A percentile compares a stretch with the other conserved stretches of the same genome.
Evolutionary conservation across 208 protist species (phyloP).

Genomic region (Trypanosoma congolense): DNA sequence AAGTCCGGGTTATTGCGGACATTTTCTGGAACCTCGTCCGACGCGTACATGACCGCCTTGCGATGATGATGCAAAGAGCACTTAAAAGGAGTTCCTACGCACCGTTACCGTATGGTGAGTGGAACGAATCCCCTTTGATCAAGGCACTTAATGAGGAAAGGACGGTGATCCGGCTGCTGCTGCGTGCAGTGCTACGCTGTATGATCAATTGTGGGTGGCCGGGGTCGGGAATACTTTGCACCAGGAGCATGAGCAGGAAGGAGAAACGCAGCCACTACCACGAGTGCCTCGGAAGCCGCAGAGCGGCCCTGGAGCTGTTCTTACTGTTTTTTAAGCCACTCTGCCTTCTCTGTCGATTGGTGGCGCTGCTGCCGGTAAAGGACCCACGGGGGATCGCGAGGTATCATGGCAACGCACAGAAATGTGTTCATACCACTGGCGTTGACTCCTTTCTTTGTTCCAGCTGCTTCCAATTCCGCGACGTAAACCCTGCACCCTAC

Average conservation of each 20-base stretch:
- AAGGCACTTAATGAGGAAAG: conserved; percentile 52
- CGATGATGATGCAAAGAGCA: conserved; percentile 37
- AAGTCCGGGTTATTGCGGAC: conserved; percentile 41
- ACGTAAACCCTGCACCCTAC: conserved; percentile 22
- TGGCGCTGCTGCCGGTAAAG: conserved; percentile 54
- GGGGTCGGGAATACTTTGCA: conserved; percentile 70
- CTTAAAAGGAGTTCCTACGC: too few relatives aligned
- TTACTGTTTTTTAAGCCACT: conserved; percentile 56
- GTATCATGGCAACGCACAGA: conserved; percentile 46
- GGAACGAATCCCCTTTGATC: conserved; percentile 26
- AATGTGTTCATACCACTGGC: conserved; percentile 37
- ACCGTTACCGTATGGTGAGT: conserved; percentile 11
- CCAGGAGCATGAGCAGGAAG: conserved; percentile 8
- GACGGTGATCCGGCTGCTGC: conserved; percentile 43
- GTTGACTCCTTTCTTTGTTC: conserved; percentile 46
- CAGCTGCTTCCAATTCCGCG: conserved; percentile 50
- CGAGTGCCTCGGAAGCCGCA: conserved; percentile 17
- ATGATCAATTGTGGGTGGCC: conserved; percentile 77
- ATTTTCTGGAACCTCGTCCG: conserved; percentile 48
- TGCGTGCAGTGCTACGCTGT: conserved; percentile 41
- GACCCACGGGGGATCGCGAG: conserved; percentile 35
- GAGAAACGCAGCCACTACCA: conserved; percentile 17
- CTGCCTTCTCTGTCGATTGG: conserved; percentile 52
- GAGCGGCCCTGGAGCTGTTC: conserved; percentile 39
- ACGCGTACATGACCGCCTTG: conserved; percentile 57